These are phyloP conservation scores for Stygiomarasmius scandens DNA, from an alignment of 1,284 basidiomycete genomes.

Conservation along the genomic window DNA sequence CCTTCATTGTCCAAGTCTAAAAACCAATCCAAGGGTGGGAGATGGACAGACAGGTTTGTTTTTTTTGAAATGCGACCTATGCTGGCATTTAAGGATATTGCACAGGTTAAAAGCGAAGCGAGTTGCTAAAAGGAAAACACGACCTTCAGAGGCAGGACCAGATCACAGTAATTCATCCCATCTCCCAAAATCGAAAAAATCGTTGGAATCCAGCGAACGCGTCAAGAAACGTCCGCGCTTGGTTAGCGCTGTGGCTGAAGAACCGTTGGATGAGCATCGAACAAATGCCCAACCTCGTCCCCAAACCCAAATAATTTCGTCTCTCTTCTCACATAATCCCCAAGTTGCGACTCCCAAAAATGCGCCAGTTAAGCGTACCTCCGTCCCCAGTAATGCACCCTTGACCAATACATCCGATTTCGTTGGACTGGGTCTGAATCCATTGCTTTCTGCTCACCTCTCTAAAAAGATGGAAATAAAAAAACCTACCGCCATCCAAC, in stretches of 20 bases:
- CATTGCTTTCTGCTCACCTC: conserved; percentile 82
- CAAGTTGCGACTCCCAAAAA: conserved; percentile 51
- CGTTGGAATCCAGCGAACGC: conserved; percentile 26
- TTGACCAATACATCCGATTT: conserved; percentile 76
- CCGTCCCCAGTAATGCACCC: conserved; percentile 83
- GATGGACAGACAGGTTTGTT: conserved; percentile 83
- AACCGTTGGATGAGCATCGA: conserved; percentile 19
- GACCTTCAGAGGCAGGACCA: conserved; percentile 30
- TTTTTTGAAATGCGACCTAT: conserved; percentile 13
- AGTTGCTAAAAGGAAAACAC: conserved; percentile 61
- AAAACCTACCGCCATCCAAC: conserved; percentile 92
- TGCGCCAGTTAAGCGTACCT: conserved; percentile 28
- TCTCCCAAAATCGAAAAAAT: conserved; percentile 15
- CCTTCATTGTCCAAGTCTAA: conserved; percentile 28
- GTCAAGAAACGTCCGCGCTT: conserved; percentile 56
- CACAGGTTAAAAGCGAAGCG: conserved; percentile 71
- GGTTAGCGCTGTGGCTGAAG: conserved; percentile 28
- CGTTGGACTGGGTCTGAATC: conserved; percentile 77
- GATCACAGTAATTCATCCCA: conserved; percentile 12
- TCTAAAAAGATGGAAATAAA: conserved; percentile 80
- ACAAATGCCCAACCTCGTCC: conserved; percentile 31
- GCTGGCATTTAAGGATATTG: conserved; percentile 11
- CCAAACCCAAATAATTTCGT: conserved; percentile 82
- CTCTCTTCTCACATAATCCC: conserved; percentile 86
- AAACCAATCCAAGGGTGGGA: conserved; percentile 64